Base-by-base conservation (phyloP, 148 eudicot genomes). In the Camellia japonica region DNA sequence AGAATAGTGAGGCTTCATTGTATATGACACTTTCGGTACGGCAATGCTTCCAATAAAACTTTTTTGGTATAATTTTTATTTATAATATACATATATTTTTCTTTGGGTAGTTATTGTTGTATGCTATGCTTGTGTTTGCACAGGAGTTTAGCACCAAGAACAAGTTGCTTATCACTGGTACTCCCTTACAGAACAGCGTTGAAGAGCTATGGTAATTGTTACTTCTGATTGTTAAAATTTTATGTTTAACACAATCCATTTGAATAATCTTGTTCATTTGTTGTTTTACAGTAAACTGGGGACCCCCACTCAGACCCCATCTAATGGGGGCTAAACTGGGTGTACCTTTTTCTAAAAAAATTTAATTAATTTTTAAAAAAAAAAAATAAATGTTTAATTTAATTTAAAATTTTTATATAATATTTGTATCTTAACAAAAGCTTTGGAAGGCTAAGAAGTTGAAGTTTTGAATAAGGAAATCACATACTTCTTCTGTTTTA, bases 91-190 rank as follows among this genome's bases (percentile, higher is more conserved):
- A 20, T 71, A 23, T n/a, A 61, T n/a, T 12, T 71, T 74, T 42
- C 18, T 43, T 65, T 13, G 18, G 56, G 65, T 47, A 42, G 55
- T 51, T 71, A 20, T n/a, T 51, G 71, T 61, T 75, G 20, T 47
- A 68, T 61, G 16, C 52, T 51, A 23, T 20, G 2, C 18, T 51
- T 71, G 47, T 78, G 74, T 69, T 83, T 79, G 16, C 30, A 60
- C 86, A 97, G 99, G 99, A 93, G 83, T 97, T 97, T 84, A 93
- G 94, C 87, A 97, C 99, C 70, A 97, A 97, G 87, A 97, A 97
- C 93, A 97, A 94, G 88, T 82, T 92, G 86, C 94, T 97, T 69
- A 91, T 97, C 63, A 97, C 99, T 80, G 99, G 99, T 54, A 97
- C 99, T 82, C 99, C 99, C 30, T 85, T 97, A 67, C 99, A 97